Evolutionary conservation across 345 rosid species (phyloP).

Genomic region (Cochlearia excelsa): DNA sequence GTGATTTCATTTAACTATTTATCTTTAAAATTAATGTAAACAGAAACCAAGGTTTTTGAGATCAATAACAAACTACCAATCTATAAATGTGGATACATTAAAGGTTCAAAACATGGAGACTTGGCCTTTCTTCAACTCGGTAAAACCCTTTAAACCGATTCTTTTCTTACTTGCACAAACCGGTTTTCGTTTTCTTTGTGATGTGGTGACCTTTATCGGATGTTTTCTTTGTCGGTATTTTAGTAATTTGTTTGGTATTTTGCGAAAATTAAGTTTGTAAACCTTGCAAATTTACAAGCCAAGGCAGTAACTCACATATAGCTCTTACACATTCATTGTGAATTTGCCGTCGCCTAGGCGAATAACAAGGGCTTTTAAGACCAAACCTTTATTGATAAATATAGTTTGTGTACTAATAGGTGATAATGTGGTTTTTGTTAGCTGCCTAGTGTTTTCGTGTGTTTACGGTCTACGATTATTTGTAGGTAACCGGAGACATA

Average conservation of each 20-base stretch:
- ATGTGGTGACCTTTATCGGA: too few relatives aligned
- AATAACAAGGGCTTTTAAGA: too few relatives aligned
- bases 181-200: too few relatives aligned
- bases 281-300: too few relatives aligned
- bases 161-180: not conserved
- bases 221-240: not conserved
- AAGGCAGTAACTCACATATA: too few relatives aligned
- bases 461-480: slow-evolving; percentile 9
- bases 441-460: not conserved
- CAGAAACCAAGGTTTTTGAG: slow-evolving; percentile 89
- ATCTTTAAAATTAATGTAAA: not conserved
- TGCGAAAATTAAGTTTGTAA: too few relatives aligned
- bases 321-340: too few relatives aligned
- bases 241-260: too few relatives aligned
- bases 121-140: slow-evolving; percentile 90
- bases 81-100: slow-evolving; percentile 71
- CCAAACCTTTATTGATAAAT: too few relatives aligned
- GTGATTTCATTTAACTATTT: slow-evolving; percentile 20
- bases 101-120: slow-evolving; percentile 91
- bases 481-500: slow-evolving; percentile 82
- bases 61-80: slow-evolving; percentile 74
- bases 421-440: not conserved
- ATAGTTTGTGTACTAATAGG: too few relatives aligned
- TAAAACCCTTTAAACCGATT: slow-evolving; percentile 13
- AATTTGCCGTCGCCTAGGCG: too few relatives aligned